Percentiles rank a stretch among this genome's conserved stretches.
phyloP scores from a whole-genome alignment of 345 rosid species.

The Raphanus raphanistrum region DNA sequence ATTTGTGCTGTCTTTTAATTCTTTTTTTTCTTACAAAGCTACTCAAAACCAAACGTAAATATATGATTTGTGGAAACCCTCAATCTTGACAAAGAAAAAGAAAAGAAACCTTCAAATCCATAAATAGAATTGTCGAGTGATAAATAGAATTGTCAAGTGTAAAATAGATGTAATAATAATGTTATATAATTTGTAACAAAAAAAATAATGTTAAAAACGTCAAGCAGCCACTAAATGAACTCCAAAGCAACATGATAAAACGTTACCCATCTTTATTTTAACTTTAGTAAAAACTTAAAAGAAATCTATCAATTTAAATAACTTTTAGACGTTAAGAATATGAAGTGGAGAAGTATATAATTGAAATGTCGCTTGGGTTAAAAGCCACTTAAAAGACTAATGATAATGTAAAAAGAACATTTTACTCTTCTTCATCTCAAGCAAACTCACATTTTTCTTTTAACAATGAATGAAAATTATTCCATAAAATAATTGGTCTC shows the following conservation, averaged over 20 bases:
- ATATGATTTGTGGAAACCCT: not conserved
- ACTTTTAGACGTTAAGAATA: conserved; percentile 15
- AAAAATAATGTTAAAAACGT: not conserved
- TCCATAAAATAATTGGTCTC: conserved; percentile 17
- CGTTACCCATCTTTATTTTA: conserved; percentile 7
- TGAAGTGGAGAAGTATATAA: not conserved
- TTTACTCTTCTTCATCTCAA: conserved; percentile 31
- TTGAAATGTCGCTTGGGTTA: conserved; percentile 28
- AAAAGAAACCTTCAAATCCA: too few species aligned
- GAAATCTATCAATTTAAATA: not conserved
- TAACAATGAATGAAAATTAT: not conserved
- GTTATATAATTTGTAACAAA: not conserved
- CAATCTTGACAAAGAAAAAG: too few species aligned
- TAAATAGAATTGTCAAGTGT: too few species aligned
- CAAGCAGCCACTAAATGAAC: not conserved
- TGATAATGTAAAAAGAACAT: conserved; percentile 32
- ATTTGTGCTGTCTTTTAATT: not conserved
- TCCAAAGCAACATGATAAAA: conserved; percentile 8
- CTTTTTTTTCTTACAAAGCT: not conserved
- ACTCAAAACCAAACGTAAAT: not conserved
- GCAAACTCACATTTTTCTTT: conserved; percentile 31
- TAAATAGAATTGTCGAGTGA: not conserved
- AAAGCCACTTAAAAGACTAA: conserved; percentile 33
- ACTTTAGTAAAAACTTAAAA: conserved; percentile 7
- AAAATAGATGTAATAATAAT: not conserved